phyloP scores from a whole-genome alignment of 371 early-diverging fungal species.

The Lichtheimia corymbifera region DNA sequence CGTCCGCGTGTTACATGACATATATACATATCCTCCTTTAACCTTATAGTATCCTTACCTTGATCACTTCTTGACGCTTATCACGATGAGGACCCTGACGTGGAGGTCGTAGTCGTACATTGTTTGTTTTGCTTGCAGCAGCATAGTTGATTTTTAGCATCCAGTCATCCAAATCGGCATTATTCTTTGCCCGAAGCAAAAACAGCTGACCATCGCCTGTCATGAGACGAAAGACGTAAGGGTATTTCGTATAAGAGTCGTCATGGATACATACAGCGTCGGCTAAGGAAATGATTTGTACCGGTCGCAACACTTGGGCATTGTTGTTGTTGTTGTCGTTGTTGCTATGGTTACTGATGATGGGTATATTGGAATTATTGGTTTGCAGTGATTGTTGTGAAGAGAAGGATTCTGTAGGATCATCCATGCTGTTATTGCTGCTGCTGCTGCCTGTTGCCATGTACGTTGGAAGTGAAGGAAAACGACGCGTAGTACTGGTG shows the following conservation, averaged over 20 bases:
- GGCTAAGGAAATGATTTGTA: conserved; percentile 64
- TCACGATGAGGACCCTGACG: neutral
- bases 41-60: neutral
- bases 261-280: conserved; percentile 76
- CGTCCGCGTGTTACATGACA: neutral
- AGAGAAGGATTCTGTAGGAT: conserved; percentile 1
- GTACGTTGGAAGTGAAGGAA: neutral
- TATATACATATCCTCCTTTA: neutral
- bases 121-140: conserved; percentile 70
- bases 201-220: conserved; percentile 73
- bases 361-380: too few species aligned
- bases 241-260: conserved; percentile 69
- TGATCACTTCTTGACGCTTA: neutral
- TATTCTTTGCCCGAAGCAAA: conserved; percentile 63
- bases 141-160: conserved; percentile 82
- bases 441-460: too few species aligned
- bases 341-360: neutral
- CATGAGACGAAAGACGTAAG: conserved; percentile 74
- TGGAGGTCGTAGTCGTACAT: conserved; percentile 48
- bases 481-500: neutral
- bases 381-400: conserved; percentile 2
- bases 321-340: neutral
- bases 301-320: conserved; percentile 26
- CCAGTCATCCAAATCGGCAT: conserved; percentile 80
- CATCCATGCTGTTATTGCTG: too few species aligned